phyloP scores from a whole-genome alignment of 1,284 basidiomycete species.

The Fomitopsis betulina region DNA sequence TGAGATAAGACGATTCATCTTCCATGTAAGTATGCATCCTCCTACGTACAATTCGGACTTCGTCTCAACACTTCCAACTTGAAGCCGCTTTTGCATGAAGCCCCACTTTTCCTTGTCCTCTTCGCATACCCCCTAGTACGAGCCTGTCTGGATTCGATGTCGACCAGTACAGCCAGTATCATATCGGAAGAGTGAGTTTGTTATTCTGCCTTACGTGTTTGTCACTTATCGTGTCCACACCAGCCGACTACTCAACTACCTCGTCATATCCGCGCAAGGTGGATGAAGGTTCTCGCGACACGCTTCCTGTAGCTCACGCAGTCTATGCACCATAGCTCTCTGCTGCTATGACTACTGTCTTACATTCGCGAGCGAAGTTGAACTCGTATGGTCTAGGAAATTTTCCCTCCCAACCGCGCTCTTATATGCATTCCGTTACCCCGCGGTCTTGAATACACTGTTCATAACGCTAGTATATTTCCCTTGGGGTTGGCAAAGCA shows the following conservation, averaged over 20 bases:
- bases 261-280: not conserved
- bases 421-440: conserved; percentile 11
- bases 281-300: no score
- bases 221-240: not conserved
- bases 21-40: no score
- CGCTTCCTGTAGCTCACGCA: no score
- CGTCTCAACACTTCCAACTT: no score
- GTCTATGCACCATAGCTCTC: conserved; percentile 5
- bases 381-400: conserved; percentile 9
- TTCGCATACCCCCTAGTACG: not conserved
- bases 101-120: no score
- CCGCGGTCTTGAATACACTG: conserved; percentile 6
- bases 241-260: not conserved
- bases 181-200: not conserved
- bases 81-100: no score
- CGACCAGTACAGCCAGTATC: not conserved
- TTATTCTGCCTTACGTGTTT: not conserved
- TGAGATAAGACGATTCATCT: not conserved
- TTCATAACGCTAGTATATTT: conserved; percentile 3
- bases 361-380: conserved; percentile 9
- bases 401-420: conserved; percentile 2
- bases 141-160: not conserved
- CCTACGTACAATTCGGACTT: no score
- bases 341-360: conserved; percentile 12
- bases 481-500: not conserved